Evolutionary conservation across 345 rosid genomes (phyloP), one percentile per base, ranked within the genome.

Genomic region (Gossypium arboreum): DNA sequence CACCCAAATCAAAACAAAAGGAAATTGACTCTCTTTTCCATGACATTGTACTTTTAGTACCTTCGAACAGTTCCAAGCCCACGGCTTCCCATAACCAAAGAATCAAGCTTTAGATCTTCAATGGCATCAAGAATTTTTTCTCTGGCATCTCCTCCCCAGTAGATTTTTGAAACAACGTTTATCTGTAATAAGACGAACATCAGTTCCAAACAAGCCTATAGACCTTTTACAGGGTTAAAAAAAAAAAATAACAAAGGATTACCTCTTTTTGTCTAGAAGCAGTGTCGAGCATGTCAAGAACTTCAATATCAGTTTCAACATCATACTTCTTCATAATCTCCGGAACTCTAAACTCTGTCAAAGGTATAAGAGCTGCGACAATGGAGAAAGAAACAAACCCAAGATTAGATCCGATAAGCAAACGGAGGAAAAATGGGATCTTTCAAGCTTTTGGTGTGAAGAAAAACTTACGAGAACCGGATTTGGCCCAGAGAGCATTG

Each of bases 81-180:
- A 84, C 99, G 84, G 90, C 97, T 92, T 75, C 98, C 99, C 92
- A 96, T 87, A 57, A 92, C 89, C 70, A 96, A 12, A 51, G 91
- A 90, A 60, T 96, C 98, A 68, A 96, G 85, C 73, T 96, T 92
- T 70, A 93, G 90, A 81, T 86, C 97, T 48, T 86, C 87, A 58
- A 86, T 68, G 0, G 98, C 91, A 62, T 93, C 92, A 3, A 96
- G 73, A 9, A 96, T 80, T 83, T 82, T 88, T 77, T 96, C 99
- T 73, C 99, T 90, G 2, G 98, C 90, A 61, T 96, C 97, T 71
- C 97, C 98, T 73, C 97, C 99, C 93, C 94, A 91, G 79, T 96
- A 96, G 29, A 93, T 52, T 60, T 96, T 96, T 48, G 95, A 65
- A 39, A 92, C 85, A 13, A 92, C 74, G 1, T 74, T 76, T 41